A percentile compares a stretch with the other conserved stretches of the same genome.
Evolutionary conservation across 768 basidiomycete species (phyloP).

Genomic region (Cubamyces sp.): DNA sequence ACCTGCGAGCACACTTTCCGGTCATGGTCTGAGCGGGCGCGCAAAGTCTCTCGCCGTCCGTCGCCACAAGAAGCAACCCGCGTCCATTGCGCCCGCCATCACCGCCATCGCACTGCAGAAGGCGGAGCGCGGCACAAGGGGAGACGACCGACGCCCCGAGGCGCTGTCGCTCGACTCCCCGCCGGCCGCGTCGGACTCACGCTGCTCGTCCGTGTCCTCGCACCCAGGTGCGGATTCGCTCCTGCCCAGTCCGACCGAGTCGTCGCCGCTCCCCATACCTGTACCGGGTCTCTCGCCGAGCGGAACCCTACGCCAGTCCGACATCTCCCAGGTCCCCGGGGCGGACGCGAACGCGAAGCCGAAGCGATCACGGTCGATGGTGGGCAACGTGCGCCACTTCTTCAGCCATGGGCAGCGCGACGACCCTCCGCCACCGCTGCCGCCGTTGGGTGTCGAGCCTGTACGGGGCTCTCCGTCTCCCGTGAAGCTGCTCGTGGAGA

Average conservation of each 20-base stretch:
- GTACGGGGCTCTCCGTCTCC: slow-evolving; percentile 15
- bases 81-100: slow-evolving; percentile 23
- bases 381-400: slow-evolving; percentile 63
- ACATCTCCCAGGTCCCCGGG: slow-evolving; percentile 32
- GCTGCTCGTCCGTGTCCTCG: slow-evolving; percentile 34
- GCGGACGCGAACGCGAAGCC: slow-evolving; percentile 37
- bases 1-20: background rate
- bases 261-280: slow-evolving; percentile 28
- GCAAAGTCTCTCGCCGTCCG: slow-evolving; percentile 19
- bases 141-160: slow-evolving; percentile 19
- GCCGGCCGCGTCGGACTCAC: slow-evolving; percentile 25
- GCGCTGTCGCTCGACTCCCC: slow-evolving; percentile 28
- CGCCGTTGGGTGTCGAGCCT: slow-evolving; percentile 37
- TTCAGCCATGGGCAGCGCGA: slow-evolving; percentile 40
- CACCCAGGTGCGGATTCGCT: slow-evolving; percentile 18
- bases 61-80: slow-evolving; percentile 24
- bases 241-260: slow-evolving; percentile 32
- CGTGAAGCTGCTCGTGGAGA: slow-evolving; percentile 21
- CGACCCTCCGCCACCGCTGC: slow-evolving; percentile 33
- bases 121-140: background rate
- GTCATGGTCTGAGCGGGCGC: slow-evolving; percentile 4
- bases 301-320: slow-evolving; percentile 33
- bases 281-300: slow-evolving; percentile 21
- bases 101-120: slow-evolving; percentile 19
- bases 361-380: slow-evolving; percentile 56